Base-by-base conservation (phyloP, 345 rosid genomes). In the Bruguiera sexangula region DNA sequence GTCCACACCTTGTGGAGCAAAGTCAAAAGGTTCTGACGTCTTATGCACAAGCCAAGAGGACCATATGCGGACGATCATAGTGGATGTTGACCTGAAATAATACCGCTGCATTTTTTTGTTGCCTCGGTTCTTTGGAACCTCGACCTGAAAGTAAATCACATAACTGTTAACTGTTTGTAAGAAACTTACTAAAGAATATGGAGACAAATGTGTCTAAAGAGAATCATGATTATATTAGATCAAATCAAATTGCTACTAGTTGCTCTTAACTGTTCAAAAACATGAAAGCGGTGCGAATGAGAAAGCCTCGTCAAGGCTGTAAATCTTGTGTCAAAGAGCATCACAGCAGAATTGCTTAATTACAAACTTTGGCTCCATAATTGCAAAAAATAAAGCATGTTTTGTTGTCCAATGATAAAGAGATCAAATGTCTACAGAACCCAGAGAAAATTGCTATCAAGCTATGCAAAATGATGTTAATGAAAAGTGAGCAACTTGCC, bases 41-140 rank as follows among this genome's bases (percentile, higher is more conserved):
- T 86, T 82, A 64, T 80, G 88, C 48, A 92, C 99, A 21, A 95
- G 97, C 99, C 99, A 96, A 62, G 98, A 92, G 69, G 99, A 92
- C 98, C 98, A 95, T 46, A 92, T 86, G 46, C 97, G 89, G 6
- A 90, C 86, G 31, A 96, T 81, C 87, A 80, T 86, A 29, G 87
- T 91, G 30, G 86, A 83, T 18, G 88, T 86, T 43, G 92, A 85
- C 85, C 75, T 82, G 69, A 96, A 92, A 75, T 61, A 79, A 88
- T 92, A 90, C 54, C 96, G 78, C 63, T 96, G 97, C 98, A 96
- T 96, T 83, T 75, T 90, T 54, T 78, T 71, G 83, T 88, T 96
- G 68, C 99, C 98, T 62, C 91, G 79, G 76, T 92, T 96, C 76
- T 82, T 85, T 22, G 98, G 98, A 72, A 79, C 90, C 85, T 96